A percentile compares a stretch with the other conserved stretches of the same genome.
Evolutionary conservation across 2,329 filamentous ascomycete genomes (phyloP).

Genomic region (Colletotrichum spaethianum): DNA sequence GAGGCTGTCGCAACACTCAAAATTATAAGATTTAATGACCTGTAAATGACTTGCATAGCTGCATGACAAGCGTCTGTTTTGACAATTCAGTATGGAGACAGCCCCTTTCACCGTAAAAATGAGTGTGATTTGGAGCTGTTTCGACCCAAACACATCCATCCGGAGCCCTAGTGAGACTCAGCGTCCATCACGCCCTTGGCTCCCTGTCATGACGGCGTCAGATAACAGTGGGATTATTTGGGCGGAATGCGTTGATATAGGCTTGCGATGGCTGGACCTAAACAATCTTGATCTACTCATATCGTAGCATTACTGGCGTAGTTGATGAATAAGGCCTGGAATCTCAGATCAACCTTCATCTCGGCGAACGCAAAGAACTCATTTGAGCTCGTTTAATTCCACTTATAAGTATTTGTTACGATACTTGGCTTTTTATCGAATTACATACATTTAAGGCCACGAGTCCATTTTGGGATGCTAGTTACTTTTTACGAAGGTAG

Average conservation of each 20-base stretch:
- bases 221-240: too few relatives aligned
- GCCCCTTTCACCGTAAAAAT: too few relatives aligned
- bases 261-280: not conserved
- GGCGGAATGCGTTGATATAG: too few relatives aligned
- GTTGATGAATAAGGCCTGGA: not conserved
- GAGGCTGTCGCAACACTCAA: constrained; percentile 55
- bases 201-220: not conserved
- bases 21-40: constrained; percentile 44
- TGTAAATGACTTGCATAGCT: constrained; percentile 24
- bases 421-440: too few relatives aligned
- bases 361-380: not conserved
- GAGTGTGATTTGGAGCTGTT: not conserved
- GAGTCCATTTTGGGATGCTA: too few relatives aligned
- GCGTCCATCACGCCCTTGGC: too few relatives aligned
- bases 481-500: too few relatives aligned
- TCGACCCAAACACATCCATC: too few relatives aligned
- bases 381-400: not conserved
- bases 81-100: not conserved
- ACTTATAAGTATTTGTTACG: too few relatives aligned
- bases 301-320: not conserved
- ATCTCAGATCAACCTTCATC: not conserved
- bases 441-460: too few relatives aligned
- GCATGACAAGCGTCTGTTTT: constrained; percentile 34
- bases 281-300: not conserved
- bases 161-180: not conserved